Conservation (phyloP, 2,329 filamentous ascomycete species). For the Verticillium nonalfalfae region DNA sequence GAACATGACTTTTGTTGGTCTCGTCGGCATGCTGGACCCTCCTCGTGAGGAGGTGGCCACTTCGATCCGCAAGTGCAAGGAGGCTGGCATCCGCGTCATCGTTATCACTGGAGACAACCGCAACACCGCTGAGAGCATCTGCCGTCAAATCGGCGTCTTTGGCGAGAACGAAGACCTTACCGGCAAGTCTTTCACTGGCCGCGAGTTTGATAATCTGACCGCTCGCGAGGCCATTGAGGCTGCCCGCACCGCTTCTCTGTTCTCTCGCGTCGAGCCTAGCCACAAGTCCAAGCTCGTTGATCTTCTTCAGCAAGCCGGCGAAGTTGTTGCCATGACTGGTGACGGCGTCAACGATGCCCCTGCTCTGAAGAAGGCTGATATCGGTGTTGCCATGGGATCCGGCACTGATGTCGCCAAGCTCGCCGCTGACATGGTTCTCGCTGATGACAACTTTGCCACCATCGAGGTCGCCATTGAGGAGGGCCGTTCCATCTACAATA, state of each 20-base stretch:
- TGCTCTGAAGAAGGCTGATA: conserved; percentile 96
- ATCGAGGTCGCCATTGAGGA: conserved; percentile 96
- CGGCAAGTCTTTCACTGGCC: conserved; percentile 92
- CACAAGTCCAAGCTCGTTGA: conserved; percentile 99
- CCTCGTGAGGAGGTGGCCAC: conserved; percentile 84
- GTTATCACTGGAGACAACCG: conserved; percentile 98
- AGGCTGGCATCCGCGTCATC: conserved; percentile 91
- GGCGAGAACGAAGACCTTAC: conserved; percentile 71
- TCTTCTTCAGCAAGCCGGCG: conserved; percentile 82
- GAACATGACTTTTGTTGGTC: conserved; percentile 86
- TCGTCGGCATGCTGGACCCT: conserved; percentile 95
- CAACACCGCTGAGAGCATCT: conserved; percentile 96
- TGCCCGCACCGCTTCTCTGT: conserved; percentile 79
- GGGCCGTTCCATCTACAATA: conserved; percentile 97
- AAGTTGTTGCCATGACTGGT: conserved; percentile 98
- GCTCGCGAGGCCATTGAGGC: conserved; percentile 75
- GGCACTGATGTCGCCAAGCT: conserved; percentile 96
- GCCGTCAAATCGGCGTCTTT: conserved; percentile 94
- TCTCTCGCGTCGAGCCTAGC: conserved; percentile 89
- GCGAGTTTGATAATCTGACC: conserved; percentile 84
- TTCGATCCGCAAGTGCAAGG: conserved; percentile 83
- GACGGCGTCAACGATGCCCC: conserved; percentile 98
- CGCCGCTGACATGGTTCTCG: conserved; percentile 96
- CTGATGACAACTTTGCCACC: conserved; percentile 98
- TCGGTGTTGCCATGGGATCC: conserved; percentile 97